Conservation (phyloP, 768 basidiomycete species). For the Leccinum boreale region DNA sequence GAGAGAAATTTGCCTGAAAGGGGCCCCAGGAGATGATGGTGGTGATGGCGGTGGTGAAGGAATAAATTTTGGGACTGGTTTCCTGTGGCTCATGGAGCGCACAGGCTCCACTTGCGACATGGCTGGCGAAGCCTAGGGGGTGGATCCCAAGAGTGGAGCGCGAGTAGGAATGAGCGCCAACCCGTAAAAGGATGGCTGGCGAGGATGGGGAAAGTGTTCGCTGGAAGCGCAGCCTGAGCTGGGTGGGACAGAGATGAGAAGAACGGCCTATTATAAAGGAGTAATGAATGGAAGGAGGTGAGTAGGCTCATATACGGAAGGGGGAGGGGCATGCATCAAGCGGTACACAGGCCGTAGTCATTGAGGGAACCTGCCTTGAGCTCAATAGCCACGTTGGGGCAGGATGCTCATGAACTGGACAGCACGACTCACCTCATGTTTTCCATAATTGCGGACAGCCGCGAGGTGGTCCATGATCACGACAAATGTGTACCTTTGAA, state of each 20-base stretch:
- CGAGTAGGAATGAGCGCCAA: conserved; percentile 10
- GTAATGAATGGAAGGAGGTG: conserved; percentile 25
- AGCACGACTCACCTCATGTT: conserved; percentile 37
- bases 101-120: conserved; percentile 30
- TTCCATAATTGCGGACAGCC: conserved; percentile 34
- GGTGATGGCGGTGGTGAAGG: conserved; percentile 55
- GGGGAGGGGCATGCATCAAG: conserved; percentile 26
- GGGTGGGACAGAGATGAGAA: conserved; percentile 27
- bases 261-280: conserved; percentile 26
- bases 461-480: conserved; percentile 32
- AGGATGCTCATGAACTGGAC: conserved; percentile 30
- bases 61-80: conserved; percentile 65
- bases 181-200: conserved; percentile 5
- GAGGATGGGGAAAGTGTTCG: conserved; percentile 13
- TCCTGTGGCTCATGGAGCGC: conserved; percentile 58
- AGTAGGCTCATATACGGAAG: conserved; percentile 31
- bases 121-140: conserved; percentile 1
- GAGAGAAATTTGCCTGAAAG: conserved; percentile 32
- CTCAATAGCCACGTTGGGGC: conserved; percentile 34
- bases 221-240: conserved; percentile 20
- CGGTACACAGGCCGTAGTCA: conserved; percentile 31
- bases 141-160: conserved; percentile 6
- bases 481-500: conserved; percentile 29
- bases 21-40: conserved; percentile 33
- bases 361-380: conserved; percentile 32